A percentile compares a stretch with the other conserved stretches of the same genome.
Conservation (phyloP, 305 asterid genomes). For the Solanum chacoense region DNA sequence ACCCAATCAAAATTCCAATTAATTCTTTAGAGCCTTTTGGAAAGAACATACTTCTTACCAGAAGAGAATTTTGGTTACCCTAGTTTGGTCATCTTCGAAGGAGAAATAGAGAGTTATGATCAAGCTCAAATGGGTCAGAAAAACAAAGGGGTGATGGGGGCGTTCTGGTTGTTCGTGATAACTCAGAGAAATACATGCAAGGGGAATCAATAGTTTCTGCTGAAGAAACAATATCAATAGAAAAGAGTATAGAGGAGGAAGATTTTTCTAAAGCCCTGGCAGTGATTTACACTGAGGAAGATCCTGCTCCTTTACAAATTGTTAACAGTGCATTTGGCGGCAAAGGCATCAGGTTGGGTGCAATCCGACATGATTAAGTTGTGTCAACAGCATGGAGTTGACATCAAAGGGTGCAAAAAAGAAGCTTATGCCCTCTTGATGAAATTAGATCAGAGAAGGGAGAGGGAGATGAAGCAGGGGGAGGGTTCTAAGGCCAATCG, state of each 20-base stretch:
- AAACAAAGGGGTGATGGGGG: background rate
- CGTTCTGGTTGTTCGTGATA: background rate
- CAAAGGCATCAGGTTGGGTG: background rate
- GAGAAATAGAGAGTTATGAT: background rate
- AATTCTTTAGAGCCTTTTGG: background rate
- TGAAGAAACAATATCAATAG: background rate
- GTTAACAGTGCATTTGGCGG: background rate
- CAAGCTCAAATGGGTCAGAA: background rate
- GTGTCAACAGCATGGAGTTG: background rate
- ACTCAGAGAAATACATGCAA: background rate
- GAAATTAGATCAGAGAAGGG: background rate
- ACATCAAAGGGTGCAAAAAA: background rate
- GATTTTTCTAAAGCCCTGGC: background rate
- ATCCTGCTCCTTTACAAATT: background rate
- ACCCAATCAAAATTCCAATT: background rate
- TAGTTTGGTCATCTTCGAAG: background rate
- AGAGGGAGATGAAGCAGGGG: background rate
- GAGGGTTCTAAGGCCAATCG: background rate
- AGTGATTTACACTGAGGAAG: background rate
- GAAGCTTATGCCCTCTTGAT: background rate
- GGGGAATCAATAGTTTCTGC: background rate
- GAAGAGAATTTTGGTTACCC: background rate
- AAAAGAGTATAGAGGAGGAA: background rate
- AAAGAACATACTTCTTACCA: background rate
- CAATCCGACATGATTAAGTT: background rate